Conservation (phyloP, 169 alveolate genomes). For the Toxoplasma gondii region DNA sequence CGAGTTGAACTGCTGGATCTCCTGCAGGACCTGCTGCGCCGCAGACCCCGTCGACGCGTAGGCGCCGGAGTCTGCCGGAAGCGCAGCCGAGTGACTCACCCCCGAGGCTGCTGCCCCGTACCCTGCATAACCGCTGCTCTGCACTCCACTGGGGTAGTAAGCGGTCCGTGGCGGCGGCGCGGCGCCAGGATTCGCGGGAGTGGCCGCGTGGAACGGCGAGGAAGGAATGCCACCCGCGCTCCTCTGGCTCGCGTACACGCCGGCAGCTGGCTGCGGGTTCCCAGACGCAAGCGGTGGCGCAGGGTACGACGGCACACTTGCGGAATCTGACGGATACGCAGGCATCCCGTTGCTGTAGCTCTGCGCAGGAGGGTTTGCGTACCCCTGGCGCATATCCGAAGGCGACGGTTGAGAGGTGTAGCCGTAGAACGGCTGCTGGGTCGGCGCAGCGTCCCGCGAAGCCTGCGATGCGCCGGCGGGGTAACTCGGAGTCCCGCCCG, state of each 20-base stretch:
- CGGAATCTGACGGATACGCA: neutral
- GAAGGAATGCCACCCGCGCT: neutral
- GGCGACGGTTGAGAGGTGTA: neutral
- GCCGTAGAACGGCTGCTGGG: slow-evolving; percentile 11
- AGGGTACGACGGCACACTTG: neutral
- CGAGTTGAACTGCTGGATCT: slow-evolving; percentile 60
- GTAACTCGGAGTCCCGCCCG: no score
- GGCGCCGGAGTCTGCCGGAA: neutral
- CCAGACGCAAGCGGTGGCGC: neutral
- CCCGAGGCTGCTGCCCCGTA: neutral
- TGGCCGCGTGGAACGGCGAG: slow-evolving; percentile 20
- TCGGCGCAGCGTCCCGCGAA: no score
- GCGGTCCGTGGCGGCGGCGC: slow-evolving; percentile 27
- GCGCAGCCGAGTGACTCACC: neutral
- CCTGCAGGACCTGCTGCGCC: slow-evolving; percentile 66
- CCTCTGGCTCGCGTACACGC: neutral
- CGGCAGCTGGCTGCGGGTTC: neutral
- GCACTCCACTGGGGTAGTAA: neutral
- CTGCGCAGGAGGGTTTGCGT: neutral
- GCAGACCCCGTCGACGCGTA: neutral
- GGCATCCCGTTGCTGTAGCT: slow-evolving; percentile 13
- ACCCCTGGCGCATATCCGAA: neutral
- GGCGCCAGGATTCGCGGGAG: neutral
- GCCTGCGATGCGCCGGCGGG: no score
- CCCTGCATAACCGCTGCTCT: neutral